Base-by-base conservation (phyloP, 2,329 filamentous ascomycete species). In the Cryphonectria nitschkei region DNA sequence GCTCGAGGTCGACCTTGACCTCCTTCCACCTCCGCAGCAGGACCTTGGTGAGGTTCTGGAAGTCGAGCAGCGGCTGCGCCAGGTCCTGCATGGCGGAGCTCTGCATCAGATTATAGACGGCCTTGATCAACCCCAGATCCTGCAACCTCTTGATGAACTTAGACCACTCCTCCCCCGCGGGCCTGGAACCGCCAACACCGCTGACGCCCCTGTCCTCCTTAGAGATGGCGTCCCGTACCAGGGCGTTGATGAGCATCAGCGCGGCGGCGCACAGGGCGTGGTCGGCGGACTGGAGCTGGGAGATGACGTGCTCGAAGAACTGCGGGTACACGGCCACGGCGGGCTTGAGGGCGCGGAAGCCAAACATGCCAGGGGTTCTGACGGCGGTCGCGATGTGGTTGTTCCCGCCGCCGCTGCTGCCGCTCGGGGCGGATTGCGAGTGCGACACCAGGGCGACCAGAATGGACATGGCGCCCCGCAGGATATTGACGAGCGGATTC, bases 241-340 rank as follows among this genome's bases (percentile, higher is more conserved):
- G 85, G 0, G 95, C 94, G 79, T 99, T 99, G 80, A 99, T 93
- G 70, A 99, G 85, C 85, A 97, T 96, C 68, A 99, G 86, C 1
- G 96, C 93, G 82, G 98, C 98, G 74, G 94, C 95, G 82, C 96
- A 98, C 41, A 99, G 87, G 3, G 95, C 93, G 82, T 99, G 96
- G 80, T 99, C 96, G 62, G 95, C 95, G 26, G 94, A 97, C 72
- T 95, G 94, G 71, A 99, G 86, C 79, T 97, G 92, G 78, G 92
- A 92, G 74, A 99, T 94, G 68, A 98, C 91, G 80, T 97, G 93
- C 79, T 97, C 95, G 74, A 98, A 91, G 81, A 99, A 99, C 75
- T 97, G 93, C 34, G 95, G 94, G 79, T 98, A 93, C 29, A 95
- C 89, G 50, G 94, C 93, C 72, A 99, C 92, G 68, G 94, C 94